Conservation (phyloP, 1,284 basidiomycete genomes). For the Pterulicium gracile region DNA sequence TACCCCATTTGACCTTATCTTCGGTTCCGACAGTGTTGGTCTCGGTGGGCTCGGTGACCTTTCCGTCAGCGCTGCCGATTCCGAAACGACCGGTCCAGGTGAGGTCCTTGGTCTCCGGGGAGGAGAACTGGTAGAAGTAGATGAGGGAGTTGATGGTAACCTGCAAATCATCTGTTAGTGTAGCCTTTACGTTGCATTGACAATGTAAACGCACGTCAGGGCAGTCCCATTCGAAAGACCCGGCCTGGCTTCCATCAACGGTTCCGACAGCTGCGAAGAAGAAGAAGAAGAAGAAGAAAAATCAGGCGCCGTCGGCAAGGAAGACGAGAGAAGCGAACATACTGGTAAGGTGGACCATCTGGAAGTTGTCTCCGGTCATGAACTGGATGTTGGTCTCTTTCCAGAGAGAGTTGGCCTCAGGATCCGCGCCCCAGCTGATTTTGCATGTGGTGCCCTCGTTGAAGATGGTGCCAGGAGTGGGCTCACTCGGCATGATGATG, state of each 20-base stretch:
- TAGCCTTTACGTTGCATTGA: too few species aligned
- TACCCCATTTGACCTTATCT: constrained; percentile 57
- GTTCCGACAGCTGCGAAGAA: constrained; percentile 41
- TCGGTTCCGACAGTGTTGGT: constrained; percentile 31
- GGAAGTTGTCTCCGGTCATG: constrained; percentile 67
- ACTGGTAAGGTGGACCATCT: constrained; percentile 66
- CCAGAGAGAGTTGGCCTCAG: too few species aligned
- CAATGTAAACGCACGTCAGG: constrained; percentile 37
- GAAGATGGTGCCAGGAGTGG: constrained; percentile 45
- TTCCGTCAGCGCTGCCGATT: constrained; percentile 47
- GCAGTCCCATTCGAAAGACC: constrained; percentile 52
- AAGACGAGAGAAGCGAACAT: too few species aligned
- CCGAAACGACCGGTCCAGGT: constrained; percentile 78
- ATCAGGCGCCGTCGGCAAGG: too few species aligned
- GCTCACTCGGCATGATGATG: constrained; percentile 40
- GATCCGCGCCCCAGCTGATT: constrained; percentile 46
- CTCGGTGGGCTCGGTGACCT: constrained; percentile 39
- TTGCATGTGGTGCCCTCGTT: constrained; percentile 42
- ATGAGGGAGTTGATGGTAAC: constrained; percentile 60
- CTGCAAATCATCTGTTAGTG: constrained; percentile 22
- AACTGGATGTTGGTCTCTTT: constrained; percentile 60
- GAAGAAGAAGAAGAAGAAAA: too few species aligned
- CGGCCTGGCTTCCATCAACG: constrained; percentile 44
- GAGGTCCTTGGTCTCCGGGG: constrained; percentile 25
- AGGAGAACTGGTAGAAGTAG: constrained; percentile 73